phyloP scores from a whole-genome alignment of 805 yeast species.

The Candida schatavii region DNA sequence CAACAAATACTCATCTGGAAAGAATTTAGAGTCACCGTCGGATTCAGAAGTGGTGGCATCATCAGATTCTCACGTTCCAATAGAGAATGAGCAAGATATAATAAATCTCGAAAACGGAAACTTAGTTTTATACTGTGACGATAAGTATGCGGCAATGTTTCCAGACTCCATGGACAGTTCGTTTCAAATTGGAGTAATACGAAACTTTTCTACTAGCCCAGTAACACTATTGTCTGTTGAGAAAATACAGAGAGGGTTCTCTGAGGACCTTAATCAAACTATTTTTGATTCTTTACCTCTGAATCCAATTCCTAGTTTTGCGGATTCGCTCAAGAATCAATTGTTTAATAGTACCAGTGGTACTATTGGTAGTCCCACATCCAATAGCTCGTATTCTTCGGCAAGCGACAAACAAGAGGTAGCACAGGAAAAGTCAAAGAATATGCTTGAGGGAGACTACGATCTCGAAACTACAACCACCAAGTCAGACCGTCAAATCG shows the following conservation, averaged over 20 bases:
- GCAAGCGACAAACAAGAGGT: conserved; percentile 16
- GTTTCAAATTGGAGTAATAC: conserved; percentile 34
- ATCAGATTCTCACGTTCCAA: neutral
- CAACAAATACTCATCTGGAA: conserved; percentile 9
- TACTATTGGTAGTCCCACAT: neutral
- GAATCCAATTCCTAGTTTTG: conserved; percentile 30
- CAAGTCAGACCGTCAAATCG: conserved; percentile 36
- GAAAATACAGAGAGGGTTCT: conserved; percentile 50
- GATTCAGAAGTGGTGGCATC: neutral
- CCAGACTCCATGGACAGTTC: conserved; percentile 41
- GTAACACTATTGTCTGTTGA: conserved; percentile 45
- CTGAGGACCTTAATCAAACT: conserved; percentile 28
- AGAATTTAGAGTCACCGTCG: neutral
- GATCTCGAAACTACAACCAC: conserved; percentile 29
- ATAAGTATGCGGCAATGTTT: conserved; percentile 45
- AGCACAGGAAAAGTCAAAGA: conserved; percentile 31
- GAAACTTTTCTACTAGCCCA: conserved; percentile 32
- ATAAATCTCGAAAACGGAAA: conserved; percentile 31
- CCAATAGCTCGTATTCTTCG: neutral
- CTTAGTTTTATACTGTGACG: conserved; percentile 39
- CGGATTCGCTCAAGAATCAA: conserved; percentile 26
- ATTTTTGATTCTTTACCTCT: conserved; percentile 30
- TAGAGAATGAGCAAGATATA: conserved; percentile 17
- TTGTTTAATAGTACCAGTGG: too few relatives aligned
- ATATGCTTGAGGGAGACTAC: conserved; percentile 47